A percentile compares a stretch with the other conserved stretches of the same genome.
These are phyloP conservation scores for Platismatia glauca DNA, from an alignment of 495 filamentous ascomycete genomes.

Conservation along the genomic window DNA sequence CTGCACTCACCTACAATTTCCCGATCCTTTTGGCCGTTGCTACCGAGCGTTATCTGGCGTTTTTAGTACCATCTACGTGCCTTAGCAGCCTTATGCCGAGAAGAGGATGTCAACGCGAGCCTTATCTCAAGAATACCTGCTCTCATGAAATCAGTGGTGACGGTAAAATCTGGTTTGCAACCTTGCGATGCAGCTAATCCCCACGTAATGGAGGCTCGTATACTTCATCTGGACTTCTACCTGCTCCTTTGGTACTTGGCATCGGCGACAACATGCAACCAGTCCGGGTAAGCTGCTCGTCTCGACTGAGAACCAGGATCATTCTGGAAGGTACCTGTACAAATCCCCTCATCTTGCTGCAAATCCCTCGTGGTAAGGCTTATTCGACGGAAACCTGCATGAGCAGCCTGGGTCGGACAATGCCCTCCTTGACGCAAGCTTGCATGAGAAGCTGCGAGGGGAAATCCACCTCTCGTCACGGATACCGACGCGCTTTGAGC, in stretches of 20 bases:
- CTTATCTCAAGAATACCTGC: not conserved
- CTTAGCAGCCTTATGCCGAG: no score
- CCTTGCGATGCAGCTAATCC: not conserved
- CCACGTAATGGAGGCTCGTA: not conserved
- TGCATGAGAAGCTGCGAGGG: not conserved
- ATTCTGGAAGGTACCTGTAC: not conserved
- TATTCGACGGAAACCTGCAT: not conserved
- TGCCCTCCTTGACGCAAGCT: not conserved
- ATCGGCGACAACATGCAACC: not conserved
- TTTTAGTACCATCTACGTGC: no score
- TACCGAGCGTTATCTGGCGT: not conserved
- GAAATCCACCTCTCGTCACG: not conserved
- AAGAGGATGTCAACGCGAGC: not conserved
- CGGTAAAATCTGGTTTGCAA: not conserved
- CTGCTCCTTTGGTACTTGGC: not conserved
- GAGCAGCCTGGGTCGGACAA: no score
- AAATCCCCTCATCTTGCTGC: not conserved
- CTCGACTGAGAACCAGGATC: not conserved
- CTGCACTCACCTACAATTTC: not conserved
- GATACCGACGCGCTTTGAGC: not conserved
- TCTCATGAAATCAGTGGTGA: not conserved
- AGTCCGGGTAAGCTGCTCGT: not conserved
- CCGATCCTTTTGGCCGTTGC: not conserved
- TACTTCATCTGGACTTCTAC: not conserved
- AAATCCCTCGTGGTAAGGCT: slow-evolving; percentile 3